A percentile compares a stretch with the other conserved stretches of the same genome.
Conservation (phyloP, 2,329 filamentous ascomycete species). For the Fusarium bulbicola region DNA sequence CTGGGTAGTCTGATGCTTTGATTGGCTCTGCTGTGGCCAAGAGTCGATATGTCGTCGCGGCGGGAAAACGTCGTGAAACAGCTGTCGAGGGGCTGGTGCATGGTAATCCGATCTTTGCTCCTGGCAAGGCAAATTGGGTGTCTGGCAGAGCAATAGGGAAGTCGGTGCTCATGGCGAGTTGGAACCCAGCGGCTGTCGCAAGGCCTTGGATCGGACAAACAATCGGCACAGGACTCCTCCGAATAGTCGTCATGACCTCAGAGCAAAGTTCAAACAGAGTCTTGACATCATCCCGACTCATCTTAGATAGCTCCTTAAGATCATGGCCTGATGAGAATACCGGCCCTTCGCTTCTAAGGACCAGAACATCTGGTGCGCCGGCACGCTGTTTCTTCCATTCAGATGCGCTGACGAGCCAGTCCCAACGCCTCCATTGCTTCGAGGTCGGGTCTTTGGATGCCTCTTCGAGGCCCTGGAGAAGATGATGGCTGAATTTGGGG, state of each 20-base stretch:
- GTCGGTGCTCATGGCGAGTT: slow-evolving; percentile 38
- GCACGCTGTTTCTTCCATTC: slow-evolving; percentile 36
- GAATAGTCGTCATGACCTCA: slow-evolving; percentile 36
- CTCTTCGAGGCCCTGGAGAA: slow-evolving; percentile 2
- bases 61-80: slow-evolving; percentile 32
- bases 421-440: not conserved
- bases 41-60: slow-evolving; percentile 23
- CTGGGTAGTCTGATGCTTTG: slow-evolving; percentile 15
- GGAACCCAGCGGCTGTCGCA: slow-evolving; percentile 39
- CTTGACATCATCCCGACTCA: slow-evolving; percentile 25
- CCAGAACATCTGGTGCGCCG: slow-evolving; percentile 32
- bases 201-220: slow-evolving; percentile 39
- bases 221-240: slow-evolving; percentile 32
- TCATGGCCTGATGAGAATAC: slow-evolving; percentile 41
- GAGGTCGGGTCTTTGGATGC: not conserved
- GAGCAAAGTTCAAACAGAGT: slow-evolving; percentile 30
- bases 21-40: slow-evolving; percentile 31
- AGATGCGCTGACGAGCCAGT: slow-evolving; percentile 32
- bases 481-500: not conserved
- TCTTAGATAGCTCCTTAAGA: slow-evolving; percentile 28
- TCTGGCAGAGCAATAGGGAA: slow-evolving; percentile 29
- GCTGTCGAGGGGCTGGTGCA: slow-evolving; percentile 39
- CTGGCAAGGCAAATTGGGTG: slow-evolving; percentile 31
- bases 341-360: slow-evolving; percentile 35
- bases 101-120: slow-evolving; percentile 37